Conservation (phyloP, 2,329 filamentous ascomycete genomes). For the Aspergillus uvarum region DNA sequence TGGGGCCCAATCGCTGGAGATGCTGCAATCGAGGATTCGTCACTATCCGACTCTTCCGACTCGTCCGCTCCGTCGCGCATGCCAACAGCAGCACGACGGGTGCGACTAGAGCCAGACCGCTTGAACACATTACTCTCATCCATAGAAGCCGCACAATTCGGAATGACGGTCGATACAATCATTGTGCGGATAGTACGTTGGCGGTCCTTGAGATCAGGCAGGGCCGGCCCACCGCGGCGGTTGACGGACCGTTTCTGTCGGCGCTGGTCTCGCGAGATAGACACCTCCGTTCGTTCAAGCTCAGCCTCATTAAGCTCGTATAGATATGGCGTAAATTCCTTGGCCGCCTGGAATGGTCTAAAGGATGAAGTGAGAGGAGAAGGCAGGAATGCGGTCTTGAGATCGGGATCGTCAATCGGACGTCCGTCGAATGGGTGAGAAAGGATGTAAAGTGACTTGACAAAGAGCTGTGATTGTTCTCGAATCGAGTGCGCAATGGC, state of each 20-base stretch:
- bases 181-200: constrained; percentile 91
- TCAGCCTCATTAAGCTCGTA: constrained; percentile 92
- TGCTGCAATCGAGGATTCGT: constrained; percentile 74
- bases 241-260: constrained; percentile 95
- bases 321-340: constrained; percentile 89
- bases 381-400: constrained; percentile 79
- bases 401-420: constrained; percentile 86
- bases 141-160: constrained; percentile 74
- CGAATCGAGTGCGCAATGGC: constrained; percentile 97
- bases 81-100: constrained; percentile 57
- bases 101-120: constrained; percentile 63
- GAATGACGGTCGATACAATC: constrained; percentile 87
- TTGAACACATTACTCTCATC: constrained; percentile 90
- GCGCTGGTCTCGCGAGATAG: constrained; percentile 89
- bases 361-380: constrained; percentile 82
- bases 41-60: constrained; percentile 88
- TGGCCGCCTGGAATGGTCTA: constrained; percentile 85
- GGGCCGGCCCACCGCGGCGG: constrained; percentile 81
- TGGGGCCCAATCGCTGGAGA: constrained; percentile 78
- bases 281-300: constrained; percentile 84
- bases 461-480: constrained; percentile 93
- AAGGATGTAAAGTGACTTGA: constrained; percentile 85
- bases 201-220: constrained; percentile 94
- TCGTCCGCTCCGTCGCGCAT: constrained; percentile 66
- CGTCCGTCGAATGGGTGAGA: constrained; percentile 94